Conservation (phyloP, 73 alveolate genomes). For the Paramecium primaurelia region DNA sequence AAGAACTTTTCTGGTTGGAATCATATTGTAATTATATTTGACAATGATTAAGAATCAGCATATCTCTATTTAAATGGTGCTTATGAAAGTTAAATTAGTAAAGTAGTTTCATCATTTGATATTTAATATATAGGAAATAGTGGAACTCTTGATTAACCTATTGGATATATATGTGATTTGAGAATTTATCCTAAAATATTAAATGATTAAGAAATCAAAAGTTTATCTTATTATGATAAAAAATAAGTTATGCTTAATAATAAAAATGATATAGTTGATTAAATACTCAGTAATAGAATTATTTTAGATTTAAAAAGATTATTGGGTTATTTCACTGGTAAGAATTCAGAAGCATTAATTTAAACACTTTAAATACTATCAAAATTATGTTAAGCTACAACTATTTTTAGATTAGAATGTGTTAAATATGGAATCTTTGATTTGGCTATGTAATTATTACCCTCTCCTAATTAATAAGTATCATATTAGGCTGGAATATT, state of each 20-base stretch:
- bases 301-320: not conserved
- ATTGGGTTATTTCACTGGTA: not conserved
- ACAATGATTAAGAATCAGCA: not conserved
- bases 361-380: not conserved
- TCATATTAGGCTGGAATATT: not conserved
- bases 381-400: not conserved
- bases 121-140: slow-evolving; percentile 9
- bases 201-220: not conserved
- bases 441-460: not conserved
- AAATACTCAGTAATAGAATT: not conserved
- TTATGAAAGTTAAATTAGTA: not conserved
- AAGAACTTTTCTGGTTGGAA: slow-evolving; percentile 26
- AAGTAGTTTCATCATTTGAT: not conserved
- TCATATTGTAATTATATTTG: not conserved
- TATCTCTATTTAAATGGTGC: slow-evolving; percentile 10
- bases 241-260: not conserved
- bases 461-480: not conserved
- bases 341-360: not conserved
- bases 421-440: not conserved
- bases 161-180: slow-evolving; percentile 47
- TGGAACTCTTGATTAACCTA: not conserved
- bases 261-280: not conserved
- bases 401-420: slow-evolving; percentile 12
- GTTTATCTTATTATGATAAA: not conserved
- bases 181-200: slow-evolving; percentile 18